Percentiles rank a stretch among this genome's conserved stretches.
phyloP scores from a whole-genome alignment of 2,329 filamentous ascomycete species.

The Colletotrichum sp. region DNA sequence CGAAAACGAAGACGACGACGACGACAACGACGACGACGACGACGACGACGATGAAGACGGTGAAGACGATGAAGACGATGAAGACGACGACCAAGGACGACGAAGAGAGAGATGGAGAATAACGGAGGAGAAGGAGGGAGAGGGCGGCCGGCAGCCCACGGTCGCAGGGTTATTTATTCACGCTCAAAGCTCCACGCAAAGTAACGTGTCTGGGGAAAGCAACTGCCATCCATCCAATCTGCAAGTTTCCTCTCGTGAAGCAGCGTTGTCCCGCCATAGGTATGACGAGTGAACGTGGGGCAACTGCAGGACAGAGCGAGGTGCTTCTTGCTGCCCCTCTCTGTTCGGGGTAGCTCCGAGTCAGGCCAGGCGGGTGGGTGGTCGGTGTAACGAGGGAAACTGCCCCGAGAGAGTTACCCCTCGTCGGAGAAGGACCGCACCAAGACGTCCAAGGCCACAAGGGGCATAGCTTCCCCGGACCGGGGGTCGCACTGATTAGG shows the following conservation, averaged over 20 bases:
- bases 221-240: background rate
- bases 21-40: background rate
- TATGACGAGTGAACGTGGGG: constrained; percentile 16
- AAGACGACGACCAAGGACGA: background rate
- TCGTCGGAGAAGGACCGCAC: constrained; percentile 7
- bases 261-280: constrained; percentile 5
- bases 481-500: background rate
- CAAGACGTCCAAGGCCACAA: background rate
- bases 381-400: background rate
- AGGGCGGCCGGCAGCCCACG: background rate
- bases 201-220: background rate
- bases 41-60: background rate
- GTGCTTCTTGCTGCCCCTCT: background rate
- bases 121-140: background rate
- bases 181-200: constrained; percentile 6
- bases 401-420: background rate
- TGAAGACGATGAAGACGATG: background rate
- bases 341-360: constrained; percentile 19
- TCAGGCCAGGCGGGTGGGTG: background rate
- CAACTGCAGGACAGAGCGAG: background rate
- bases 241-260: constrained; percentile 12
- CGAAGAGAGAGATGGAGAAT: background rate
- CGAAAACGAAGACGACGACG: too few relatives aligned
- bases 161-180: constrained; percentile 12
- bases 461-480: background rate